A percentile compares a stretch with the other conserved stretches of the same genome.
These are phyloP conservation scores for Termitomyces sp. DNA, from an alignment of 768 basidiomycete species.

Conservation along the genomic window DNA sequence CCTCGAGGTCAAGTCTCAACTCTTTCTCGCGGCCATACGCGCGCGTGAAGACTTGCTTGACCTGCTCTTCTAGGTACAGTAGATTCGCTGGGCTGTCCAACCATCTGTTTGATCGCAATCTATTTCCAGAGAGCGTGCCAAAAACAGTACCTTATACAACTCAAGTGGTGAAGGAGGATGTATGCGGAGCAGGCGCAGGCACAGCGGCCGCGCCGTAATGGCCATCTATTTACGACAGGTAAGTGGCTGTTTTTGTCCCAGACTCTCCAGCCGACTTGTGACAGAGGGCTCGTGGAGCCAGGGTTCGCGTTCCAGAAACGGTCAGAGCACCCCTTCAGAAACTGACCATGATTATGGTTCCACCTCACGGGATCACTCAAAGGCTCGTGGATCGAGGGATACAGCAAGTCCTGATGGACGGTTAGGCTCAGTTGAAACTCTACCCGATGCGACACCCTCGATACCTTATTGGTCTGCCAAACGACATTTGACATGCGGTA, in stretches of 20 bases:
- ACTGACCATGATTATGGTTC: constrained; percentile 51
- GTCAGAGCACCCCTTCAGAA: constrained; percentile 45
- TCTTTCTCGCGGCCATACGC: neutral
- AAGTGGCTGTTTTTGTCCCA: neutral
- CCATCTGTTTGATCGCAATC: neutral
- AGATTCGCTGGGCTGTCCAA: neutral
- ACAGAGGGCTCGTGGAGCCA: constrained; percentile 30
- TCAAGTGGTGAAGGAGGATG: constrained; percentile 8
- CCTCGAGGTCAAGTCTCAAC: constrained; percentile 1
- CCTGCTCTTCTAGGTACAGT: neutral
- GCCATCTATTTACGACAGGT: constrained; percentile 25
- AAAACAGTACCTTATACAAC: neutral
- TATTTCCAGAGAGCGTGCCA: constrained; percentile 1
- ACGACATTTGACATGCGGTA: constrained; percentile 87
- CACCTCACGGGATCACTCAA: constrained; percentile 38
- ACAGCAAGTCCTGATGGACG: constrained; percentile 32
- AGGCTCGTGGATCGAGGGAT: constrained; percentile 28
- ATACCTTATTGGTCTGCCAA: constrained; percentile 86
- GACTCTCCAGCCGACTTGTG: constrained; percentile 11
- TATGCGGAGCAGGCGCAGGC: constrained; percentile 13
- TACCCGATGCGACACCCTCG: constrained; percentile 50
- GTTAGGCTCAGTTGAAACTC: constrained; percentile 40
- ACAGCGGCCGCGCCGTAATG: constrained; percentile 15
- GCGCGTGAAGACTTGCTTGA: neutral
- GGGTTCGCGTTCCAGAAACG: constrained; percentile 18